Base-by-base conservation (phyloP, 176 grass and related monocot genomes). In the Phoenix dactylifera region DNA sequence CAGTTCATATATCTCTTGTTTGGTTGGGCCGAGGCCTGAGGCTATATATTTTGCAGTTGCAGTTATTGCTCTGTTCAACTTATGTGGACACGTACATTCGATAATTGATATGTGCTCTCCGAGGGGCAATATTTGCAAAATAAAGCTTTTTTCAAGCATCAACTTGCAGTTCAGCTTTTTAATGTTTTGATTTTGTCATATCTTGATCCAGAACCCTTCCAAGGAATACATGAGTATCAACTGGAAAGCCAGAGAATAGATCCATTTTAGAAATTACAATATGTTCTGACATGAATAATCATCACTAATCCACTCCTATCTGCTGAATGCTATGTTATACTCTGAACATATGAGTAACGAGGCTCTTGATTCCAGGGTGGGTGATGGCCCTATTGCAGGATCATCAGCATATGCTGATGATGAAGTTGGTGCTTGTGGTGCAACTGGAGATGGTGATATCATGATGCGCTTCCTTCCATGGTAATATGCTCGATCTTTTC, bases 381-480 rank as follows among this genome's bases (percentile, higher is more conserved):
- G 86, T 72, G 92, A 96, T 72, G 92, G 86, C 50, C 86, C 86
- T 61, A 96, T 96, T 77, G 80, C 86, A 32, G 92, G 87, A 76
- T 77, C 81, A 50, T 82, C 92, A 52, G 71, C 87, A 20, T 97
- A 97, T 83, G 80, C 72, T 77, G 92, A 88, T 85, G 77, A 84
- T 59, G 92, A 88, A 69, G 76, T 85, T 30, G 92, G 87, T 55
- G 87, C 92, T 18, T 97, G 92, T 83, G 84, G 87, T 70, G 87
- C 87, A 68, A 85, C 83, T 44, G 92, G 92, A 64, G 87, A 97
- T 76, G 92, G 92, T 65, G 92, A 97, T 82, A 69, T 97, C 18
- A 97, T 97, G 92, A 97, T 97, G 87, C 92, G 81, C 58, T 91
- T 91, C 63, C 78, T 97, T 80, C 87, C 87, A 28, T 97, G 87